Evolutionary conservation across 2,329 filamentous ascomycete species (phyloP).

Genomic region (Curvularia verruculosa): DNA sequence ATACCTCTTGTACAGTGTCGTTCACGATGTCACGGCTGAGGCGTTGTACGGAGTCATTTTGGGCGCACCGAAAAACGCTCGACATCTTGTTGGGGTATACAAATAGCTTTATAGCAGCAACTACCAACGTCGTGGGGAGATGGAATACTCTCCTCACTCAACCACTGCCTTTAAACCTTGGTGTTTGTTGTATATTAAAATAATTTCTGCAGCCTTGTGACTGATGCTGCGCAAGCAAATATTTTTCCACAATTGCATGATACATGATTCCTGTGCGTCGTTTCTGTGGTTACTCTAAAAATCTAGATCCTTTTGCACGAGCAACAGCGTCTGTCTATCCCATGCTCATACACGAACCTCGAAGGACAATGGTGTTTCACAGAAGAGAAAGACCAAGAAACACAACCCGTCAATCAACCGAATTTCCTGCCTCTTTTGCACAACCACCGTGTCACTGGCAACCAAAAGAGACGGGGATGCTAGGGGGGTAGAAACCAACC

Average conservation of each 20-base stretch:
- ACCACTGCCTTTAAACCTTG: slow-evolving; percentile 4
- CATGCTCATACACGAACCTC: neutral
- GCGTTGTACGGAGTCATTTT: slow-evolving; percentile 16
- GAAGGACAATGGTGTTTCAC: neutral
- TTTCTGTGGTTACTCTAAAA: neutral
- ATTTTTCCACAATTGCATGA: neutral
- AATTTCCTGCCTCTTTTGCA: neutral
- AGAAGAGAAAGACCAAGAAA: neutral
- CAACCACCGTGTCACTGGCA: slow-evolving; percentile 7
- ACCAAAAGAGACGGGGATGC: too few relatives aligned
- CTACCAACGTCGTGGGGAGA: slow-evolving; percentile 16
- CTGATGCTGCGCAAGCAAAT: neutral
- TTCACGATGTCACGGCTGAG: slow-evolving; percentile 20
- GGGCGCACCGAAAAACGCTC: slow-evolving; percentile 14
- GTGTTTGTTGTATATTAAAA: slow-evolving; percentile 24
- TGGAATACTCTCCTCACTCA: slow-evolving; percentile 14
- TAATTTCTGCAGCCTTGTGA: slow-evolving; percentile 17
- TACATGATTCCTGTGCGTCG: neutral
- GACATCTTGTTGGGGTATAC: slow-evolving; percentile 7
- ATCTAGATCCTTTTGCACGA: too few relatives aligned
- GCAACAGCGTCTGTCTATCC: too few relatives aligned
- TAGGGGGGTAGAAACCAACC: too few relatives aligned
- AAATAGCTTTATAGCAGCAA: slow-evolving; percentile 18
- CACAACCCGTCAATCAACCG: neutral
- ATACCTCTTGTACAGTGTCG: slow-evolving; percentile 17